These are phyloP conservation scores for Besnoitia besnoiti DNA, from an alignment of 169 alveolate species.

Conservation along the genomic window DNA sequence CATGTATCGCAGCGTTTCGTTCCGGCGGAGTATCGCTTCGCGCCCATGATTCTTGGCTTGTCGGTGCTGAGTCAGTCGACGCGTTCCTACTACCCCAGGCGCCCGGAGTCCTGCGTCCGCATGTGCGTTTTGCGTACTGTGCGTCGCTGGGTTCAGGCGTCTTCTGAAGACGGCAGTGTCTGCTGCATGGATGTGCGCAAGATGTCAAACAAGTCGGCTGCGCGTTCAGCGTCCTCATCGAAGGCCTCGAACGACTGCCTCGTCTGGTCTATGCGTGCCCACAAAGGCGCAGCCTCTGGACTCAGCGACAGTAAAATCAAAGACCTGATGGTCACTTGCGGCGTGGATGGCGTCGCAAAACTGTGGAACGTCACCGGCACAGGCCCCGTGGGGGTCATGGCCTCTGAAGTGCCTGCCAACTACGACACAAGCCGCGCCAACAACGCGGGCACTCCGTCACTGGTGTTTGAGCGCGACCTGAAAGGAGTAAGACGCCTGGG, in stretches of 20 bases:
- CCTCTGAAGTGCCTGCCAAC: not conserved
- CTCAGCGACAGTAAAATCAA: not conserved
- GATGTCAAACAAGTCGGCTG: not conserved
- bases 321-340: constrained; percentile 3
- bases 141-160: not conserved
- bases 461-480: not conserved
- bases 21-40: too few relatives aligned
- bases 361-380: not conserved
- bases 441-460: not conserved
- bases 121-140: not conserved
- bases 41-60: too few relatives aligned
- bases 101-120: too few relatives aligned
- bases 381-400: not conserved
- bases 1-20: too few relatives aligned
- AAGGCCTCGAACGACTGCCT: not conserved
- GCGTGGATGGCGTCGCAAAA: not conserved
- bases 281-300: not conserved
- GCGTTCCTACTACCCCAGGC: too few relatives aligned
- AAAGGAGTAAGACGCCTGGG: constrained; percentile 9
- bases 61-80: too few relatives aligned
- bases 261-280: not conserved
- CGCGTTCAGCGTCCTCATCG: not conserved
- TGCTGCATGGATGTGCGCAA: not conserved
- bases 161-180: constrained; percentile 12
- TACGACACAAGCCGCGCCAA: not conserved